Percentiles rank a stretch among this genome's conserved stretches.
Evolutionary conservation across 1,284 basidiomycete genomes (phyloP).

Genomic region (Heterobasidion irregulare): DNA sequence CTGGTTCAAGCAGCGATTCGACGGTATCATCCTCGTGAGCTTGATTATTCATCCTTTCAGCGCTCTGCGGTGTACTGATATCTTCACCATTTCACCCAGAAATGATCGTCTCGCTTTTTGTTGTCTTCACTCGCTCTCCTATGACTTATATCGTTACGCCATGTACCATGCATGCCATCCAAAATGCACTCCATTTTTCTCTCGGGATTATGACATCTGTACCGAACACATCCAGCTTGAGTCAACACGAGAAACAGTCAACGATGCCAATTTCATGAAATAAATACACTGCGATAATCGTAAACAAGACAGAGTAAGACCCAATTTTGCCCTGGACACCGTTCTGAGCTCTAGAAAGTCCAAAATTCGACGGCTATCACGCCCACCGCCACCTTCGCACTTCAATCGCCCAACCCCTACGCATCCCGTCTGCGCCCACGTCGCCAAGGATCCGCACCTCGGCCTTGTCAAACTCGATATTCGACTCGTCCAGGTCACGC

Average conservation of each 20-base stretch:
- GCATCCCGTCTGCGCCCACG: not conserved
- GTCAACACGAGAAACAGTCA: not conserved
- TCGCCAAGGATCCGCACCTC: conserved; percentile 15
- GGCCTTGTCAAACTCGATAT: conserved; percentile 19
- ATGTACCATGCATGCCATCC: conserved; percentile 18
- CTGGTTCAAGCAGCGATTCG: conserved; percentile 99
- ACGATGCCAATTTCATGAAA: not conserved
- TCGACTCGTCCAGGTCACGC: conserved; percentile 16
- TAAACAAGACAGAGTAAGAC: not conserved
- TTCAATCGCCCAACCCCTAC: conserved; percentile 14
- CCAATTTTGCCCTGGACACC: not conserved
- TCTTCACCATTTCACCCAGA: conserved; percentile 4
- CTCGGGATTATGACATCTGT: not conserved
- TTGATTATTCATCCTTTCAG: not conserved
- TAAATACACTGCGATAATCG: not conserved
- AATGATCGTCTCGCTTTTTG: conserved; percentile 9
- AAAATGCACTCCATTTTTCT: conserved; percentile 5
- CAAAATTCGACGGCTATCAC: not conserved
- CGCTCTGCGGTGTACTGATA: not conserved
- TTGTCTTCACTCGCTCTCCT: conserved; percentile 15
- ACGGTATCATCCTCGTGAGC: conserved; percentile 88
- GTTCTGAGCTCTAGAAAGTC: not conserved
- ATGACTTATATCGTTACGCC: conserved; percentile 20
- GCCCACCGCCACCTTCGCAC: conserved; percentile 14
- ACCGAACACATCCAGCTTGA: not conserved